A percentile compares a stretch with the other conserved stretches of the same genome.
Evolutionary conservation across 805 yeast genomes (phyloP).

Genomic region (Cyberlindnera subsufficiens): DNA sequence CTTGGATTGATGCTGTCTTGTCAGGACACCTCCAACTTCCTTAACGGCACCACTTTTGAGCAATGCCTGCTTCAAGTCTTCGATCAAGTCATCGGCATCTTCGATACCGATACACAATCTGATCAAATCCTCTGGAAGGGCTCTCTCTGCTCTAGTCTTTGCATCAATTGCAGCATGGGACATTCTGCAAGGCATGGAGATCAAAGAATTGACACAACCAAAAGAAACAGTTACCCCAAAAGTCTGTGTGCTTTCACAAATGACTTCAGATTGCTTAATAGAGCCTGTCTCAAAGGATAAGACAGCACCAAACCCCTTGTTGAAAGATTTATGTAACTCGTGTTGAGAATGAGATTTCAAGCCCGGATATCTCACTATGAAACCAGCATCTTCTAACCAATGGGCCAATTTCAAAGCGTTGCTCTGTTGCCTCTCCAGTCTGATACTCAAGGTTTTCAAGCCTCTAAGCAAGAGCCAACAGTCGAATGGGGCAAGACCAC

Average conservation of each 20-base stretch:
- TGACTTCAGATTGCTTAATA: slow-evolving; percentile 54
- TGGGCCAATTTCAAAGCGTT: slow-evolving; percentile 74
- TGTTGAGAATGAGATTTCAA: slow-evolving; percentile 75
- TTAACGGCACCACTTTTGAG: slow-evolving; percentile 53
- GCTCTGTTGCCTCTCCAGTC: slow-evolving; percentile 83
- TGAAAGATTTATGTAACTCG: slow-evolving; percentile 68
- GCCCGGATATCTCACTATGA: slow-evolving; percentile 80
- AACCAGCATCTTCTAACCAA: slow-evolving; percentile 58
- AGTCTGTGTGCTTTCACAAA: slow-evolving; percentile 70
- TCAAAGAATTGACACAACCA: slow-evolving; percentile 89
- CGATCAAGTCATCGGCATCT: slow-evolving; percentile 69
- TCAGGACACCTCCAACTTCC: slow-evolving; percentile 24
- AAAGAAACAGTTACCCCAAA: slow-evolving; percentile 90
- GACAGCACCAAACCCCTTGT: slow-evolving; percentile 87
- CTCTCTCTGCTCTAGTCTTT: slow-evolving; percentile 79
- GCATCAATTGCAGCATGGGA: slow-evolving; percentile 96
- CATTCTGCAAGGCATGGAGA: slow-evolving; percentile 93
- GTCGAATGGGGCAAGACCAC: slow-evolving; percentile 90
- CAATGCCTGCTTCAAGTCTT: slow-evolving; percentile 72
- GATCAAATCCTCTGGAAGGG: slow-evolving; percentile 86
- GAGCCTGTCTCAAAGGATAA: slow-evolving; percentile 84
- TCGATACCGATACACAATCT: slow-evolving; percentile 92
- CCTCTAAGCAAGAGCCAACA: slow-evolving; percentile 88
- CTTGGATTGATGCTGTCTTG: slow-evolving; percentile 16
- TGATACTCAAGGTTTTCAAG: slow-evolving; percentile 76